phyloP scores from a whole-genome alignment of 192 early-diverging fungal species.

The Gonapodya prolifera region DNA sequence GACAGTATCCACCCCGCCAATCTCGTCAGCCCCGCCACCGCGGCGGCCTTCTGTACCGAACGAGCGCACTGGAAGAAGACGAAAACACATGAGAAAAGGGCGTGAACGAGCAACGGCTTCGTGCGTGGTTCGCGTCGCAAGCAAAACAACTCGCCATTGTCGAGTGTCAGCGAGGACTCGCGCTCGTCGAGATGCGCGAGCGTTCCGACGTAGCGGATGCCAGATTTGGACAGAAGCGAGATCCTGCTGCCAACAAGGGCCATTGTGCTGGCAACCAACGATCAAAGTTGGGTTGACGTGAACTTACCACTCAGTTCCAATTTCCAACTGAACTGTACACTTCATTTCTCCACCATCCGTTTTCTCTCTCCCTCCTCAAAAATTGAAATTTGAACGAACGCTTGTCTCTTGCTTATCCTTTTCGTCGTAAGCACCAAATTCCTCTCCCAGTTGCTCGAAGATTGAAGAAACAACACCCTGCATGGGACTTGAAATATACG shows the following conservation, averaged over 20 bases:
- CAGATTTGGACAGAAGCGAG: constrained; percentile 68
- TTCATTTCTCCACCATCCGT: no score
- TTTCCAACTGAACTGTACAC: no score
- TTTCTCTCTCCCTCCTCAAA: no score
- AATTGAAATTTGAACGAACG: no score
- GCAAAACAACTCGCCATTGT: constrained; percentile 45
- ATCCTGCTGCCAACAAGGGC: constrained; percentile 32
- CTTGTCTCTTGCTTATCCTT: no score
- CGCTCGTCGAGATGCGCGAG: constrained; percentile 74
- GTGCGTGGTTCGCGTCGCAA: neutral
- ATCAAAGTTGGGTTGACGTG: no score
- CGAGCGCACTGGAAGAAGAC: constrained; percentile 52
- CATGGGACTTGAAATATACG: no score
- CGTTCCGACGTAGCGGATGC: constrained; percentile 85
- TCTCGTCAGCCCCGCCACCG: constrained; percentile 61
- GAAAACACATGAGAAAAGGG: neutral
- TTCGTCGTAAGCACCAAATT: no score
- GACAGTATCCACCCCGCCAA: constrained; percentile 68
- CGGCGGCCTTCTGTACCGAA: constrained; percentile 90
- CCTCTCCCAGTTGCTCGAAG: no score
- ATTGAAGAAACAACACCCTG: no score
- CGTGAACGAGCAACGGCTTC: neutral
- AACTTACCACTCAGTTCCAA: no score
- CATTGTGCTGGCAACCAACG: no score
- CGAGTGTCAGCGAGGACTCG: constrained; percentile 80